Base-by-base conservation (phyloP, 495 filamentous ascomycete genomes). In the Hypoxylon trugodes region DNA sequence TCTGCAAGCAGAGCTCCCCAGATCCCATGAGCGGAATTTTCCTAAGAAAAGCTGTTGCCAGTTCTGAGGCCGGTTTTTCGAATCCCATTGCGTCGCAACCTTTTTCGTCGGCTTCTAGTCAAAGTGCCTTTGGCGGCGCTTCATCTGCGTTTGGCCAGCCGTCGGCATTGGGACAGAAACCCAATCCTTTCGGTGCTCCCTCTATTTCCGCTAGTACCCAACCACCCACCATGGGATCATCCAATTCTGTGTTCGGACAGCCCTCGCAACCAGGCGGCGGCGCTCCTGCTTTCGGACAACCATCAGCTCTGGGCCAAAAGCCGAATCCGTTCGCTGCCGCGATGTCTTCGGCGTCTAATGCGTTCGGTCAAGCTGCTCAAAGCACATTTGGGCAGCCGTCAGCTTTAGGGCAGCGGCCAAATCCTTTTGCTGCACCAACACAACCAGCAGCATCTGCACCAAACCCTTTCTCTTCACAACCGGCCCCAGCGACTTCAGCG, bases 1-100 rank as follows among this genome's bases (percentile, higher is more conserved):
- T 93, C 9, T 83, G 78, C 66, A 80, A 83, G 38, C 78, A 76
- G 37, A 65, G 55, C 46, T 16, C 49, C 74, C 3, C 78, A 77
- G 42, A 78, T 77, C 5, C 49, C 12, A 60, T 67, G 1, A 65
- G 54, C 9, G 70, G 66, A 0, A 63, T 71, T 19, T 74, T 77
- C 33, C 52, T 45, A 21, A 62, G 58, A 50, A 49, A 62, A 8
- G 30, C 60, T 12, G 58, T 2, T 15, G 37, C 24, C 22, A 40
- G 55, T n/a, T 56, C 60, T 22, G 52, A 61, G 47, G 19, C 61
- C 2, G 57, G 61, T 15, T 63, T 62, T 21, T 33, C 56, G 13
- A 73, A 73, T 13, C 70, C 70, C 30, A 47, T 73, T 12, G 41
- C 50, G 36, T 70, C 70, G 3, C 61, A 66, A n/a, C 58, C 76